Base-by-base conservation (phyloP, 192 early-diverging fungal species). In the Thamnidium elegans region DNA sequence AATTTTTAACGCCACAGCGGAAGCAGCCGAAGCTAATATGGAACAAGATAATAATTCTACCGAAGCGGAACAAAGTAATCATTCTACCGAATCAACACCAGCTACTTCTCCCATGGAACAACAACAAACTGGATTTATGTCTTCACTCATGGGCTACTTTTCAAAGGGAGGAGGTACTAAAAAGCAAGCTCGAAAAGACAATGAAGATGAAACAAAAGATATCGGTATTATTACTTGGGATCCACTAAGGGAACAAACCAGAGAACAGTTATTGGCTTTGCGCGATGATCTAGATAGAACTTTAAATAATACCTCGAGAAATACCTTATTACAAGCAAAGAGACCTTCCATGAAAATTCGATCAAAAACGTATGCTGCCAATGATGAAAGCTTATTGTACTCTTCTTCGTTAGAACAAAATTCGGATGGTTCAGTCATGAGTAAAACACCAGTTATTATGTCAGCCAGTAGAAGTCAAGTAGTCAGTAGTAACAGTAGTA, bases 191-290 rank as follows among this genome's bases (percentile, higher is more conserved):
- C 42, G 7, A 59, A 42, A 21, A 31, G 21, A 45, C 2, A 48
- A 14, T 15, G 19, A 48, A 15, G 15, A 14, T 15, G 19, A 48
- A 23, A 11, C 43, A 59, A 36, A 59, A 31, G 21, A 59, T 14
- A 59, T 59, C 13, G 58, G 43, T 39, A 59, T 43, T 7, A 45
- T 59, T 9, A 43, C 36, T 7, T 67, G 65, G 65, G 65, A 67
- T 50, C 65, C 65, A 51, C 31, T 66, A 23, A 54, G 30, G 13
- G 55, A 43, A 44, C 46, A 67, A 36, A 50, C 55, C n/a, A 20
- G 65, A 48, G 65, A 67, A 21, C 48, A 58, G 42, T 47, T 67
- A 31, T 14, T 67, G 20, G 56, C 65, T 23, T 47, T 59, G 23
- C 30, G 55, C n/a, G 55, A 67, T 67, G 65, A 67, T 30, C 14